Percentiles rank a stretch among this genome's conserved stretches.
These are phyloP conservation scores for Alternaria ventricosa DNA, from an alignment of 2,329 filamentous ascomycete genomes.

Conservation along the genomic window DNA sequence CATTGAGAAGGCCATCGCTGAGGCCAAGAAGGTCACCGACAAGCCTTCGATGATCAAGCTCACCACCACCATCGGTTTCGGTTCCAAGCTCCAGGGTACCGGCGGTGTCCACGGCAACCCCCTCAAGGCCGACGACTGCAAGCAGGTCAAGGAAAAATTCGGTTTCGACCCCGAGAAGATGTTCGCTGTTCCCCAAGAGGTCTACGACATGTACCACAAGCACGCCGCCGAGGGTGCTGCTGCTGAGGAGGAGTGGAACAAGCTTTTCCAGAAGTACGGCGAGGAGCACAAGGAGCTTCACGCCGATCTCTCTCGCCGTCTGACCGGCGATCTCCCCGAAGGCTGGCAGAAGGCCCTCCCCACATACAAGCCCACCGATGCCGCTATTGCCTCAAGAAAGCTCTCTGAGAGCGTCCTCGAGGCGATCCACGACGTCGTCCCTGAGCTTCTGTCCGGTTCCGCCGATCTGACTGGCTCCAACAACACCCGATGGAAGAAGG, in stretches of 20 bases:
- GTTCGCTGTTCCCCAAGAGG: conserved; percentile 92
- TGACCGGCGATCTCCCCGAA: conserved; percentile 83
- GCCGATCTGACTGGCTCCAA: conserved; percentile 98
- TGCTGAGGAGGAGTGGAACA: conserved; percentile 92
- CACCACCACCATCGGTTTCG: conserved; percentile 95
- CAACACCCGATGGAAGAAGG: conserved; percentile 97
- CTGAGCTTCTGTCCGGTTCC: conserved; percentile 93
- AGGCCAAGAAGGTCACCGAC: conserved; percentile 86
- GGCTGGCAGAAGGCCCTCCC: conserved; percentile 96
- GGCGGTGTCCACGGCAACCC: conserved; percentile 95
- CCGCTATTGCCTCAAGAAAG: conserved; percentile 91
- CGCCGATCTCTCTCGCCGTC: conserved; percentile 81
- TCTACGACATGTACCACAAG: conserved; percentile 90
- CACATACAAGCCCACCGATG: conserved; percentile 84
- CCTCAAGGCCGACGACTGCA: conserved; percentile 91
- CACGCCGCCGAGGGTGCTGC: conserved; percentile 85
- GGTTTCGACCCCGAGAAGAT: conserved; percentile 94
- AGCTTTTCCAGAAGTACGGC: conserved; percentile 86
- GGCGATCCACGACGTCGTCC: conserved; percentile 82
- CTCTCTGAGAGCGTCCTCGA: conserved; percentile 92
- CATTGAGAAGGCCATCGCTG: conserved; percentile 87
- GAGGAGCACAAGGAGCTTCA: conserved; percentile 78
- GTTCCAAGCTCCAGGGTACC: conserved; percentile 90
- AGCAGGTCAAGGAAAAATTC: conserved; percentile 92
- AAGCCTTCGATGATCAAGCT: conserved; percentile 98